phyloP scores from a whole-genome alignment of 257 asterid species.

The Penstemon newberryi region DNA sequence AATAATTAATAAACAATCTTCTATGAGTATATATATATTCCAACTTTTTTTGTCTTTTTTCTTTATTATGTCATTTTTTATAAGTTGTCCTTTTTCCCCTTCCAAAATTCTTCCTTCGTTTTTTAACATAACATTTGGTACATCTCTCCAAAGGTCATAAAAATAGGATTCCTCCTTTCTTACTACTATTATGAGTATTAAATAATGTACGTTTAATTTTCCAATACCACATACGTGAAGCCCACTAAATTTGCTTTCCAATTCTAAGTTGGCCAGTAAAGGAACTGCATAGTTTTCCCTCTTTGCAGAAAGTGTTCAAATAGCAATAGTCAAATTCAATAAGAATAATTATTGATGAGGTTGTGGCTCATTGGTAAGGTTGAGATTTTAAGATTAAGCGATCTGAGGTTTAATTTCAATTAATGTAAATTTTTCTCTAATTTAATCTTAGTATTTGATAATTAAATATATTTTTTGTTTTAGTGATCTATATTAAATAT shows the following conservation, averaged over 20 bases:
- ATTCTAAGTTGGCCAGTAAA: conserved; percentile 11
- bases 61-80: neutral
- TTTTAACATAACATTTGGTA: neutral
- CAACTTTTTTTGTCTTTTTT: neutral
- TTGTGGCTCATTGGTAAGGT: too few species aligned
- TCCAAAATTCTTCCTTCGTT: conserved; percentile 1
- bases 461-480: too few species aligned
- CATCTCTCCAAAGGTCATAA: conserved; percentile 22
- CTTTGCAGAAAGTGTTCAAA: conserved; percentile 36
- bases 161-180: neutral
- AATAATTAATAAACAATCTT: too few species aligned
- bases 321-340: conserved; percentile 20
- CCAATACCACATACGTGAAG: conserved; percentile 25
- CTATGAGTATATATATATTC: neutral
- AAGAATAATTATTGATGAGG: too few species aligned
- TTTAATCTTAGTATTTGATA: too few species aligned
- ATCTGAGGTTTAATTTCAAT: too few species aligned
- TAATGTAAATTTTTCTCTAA: too few species aligned
- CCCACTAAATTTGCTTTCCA: conserved; percentile 31
- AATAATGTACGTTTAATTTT: neutral
- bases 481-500: too few species aligned
- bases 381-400: too few species aligned
- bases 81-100: neutral
- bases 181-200: neutral
- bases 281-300: conserved; percentile 11